Conservation (phyloP, 352 stramenopile genomes). For the Hyaloperonospora brassicae region DNA sequence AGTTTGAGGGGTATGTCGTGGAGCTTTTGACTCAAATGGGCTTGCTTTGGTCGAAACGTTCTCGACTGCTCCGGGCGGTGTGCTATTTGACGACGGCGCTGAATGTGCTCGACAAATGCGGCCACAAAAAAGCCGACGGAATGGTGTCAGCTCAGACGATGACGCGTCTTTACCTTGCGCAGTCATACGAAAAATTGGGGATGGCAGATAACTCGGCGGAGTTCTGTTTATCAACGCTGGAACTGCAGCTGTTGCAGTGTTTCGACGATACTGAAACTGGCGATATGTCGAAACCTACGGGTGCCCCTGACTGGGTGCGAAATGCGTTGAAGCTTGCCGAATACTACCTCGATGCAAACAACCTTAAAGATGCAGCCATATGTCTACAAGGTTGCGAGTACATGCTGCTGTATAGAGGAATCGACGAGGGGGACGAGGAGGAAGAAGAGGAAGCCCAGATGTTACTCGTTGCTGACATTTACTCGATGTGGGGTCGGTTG, state of each 20-base stretch:
- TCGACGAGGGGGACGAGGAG: too few species aligned
- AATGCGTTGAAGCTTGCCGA: constrained; percentile 52
- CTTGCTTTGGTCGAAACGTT: constrained; percentile 61
- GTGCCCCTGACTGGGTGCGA: constrained; percentile 43
- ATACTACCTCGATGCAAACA: constrained; percentile 47
- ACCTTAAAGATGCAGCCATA: constrained; percentile 34
- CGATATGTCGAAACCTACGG: constrained; percentile 12
- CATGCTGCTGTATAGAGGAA: too few species aligned
- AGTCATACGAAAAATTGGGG: constrained; percentile 51
- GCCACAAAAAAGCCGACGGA: not conserved
- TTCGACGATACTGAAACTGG: constrained; percentile 3
- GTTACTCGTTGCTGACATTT: constrained; percentile 33
- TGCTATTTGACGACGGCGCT: constrained; percentile 47
- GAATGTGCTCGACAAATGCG: constrained; percentile 13
- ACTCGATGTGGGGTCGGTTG: constrained; percentile 42
- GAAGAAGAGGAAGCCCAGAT: constrained; percentile 10
- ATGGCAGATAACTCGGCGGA: constrained; percentile 41
- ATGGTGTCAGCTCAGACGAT: constrained; percentile 30
- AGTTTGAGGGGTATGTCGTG: constrained; percentile 19
- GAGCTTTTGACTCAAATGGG: constrained; percentile 56
- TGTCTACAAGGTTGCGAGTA: constrained; percentile 4
- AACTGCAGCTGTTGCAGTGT: constrained; percentile 38
- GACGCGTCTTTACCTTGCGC: constrained; percentile 63
- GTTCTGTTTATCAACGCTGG: constrained; percentile 58
- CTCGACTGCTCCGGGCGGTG: constrained; percentile 34